Base-by-base conservation (phyloP, 208 protist species). In the Trypanosoma theileri region DNA sequence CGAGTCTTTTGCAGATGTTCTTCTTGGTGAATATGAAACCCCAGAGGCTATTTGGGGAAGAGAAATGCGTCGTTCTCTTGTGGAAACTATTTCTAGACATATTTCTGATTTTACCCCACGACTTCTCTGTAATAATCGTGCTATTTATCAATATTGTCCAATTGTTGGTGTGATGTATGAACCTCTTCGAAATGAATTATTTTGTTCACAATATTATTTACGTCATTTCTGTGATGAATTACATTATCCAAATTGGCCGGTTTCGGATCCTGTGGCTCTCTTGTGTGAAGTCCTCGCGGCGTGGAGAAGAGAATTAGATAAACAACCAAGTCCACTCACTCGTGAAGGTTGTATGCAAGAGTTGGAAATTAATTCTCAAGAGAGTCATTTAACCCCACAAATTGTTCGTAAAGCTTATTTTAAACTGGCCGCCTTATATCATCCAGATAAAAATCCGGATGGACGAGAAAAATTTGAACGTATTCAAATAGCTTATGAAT, bases 371-470 rank as follows among this genome's bases (percentile, higher is more conserved):
- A 52, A 59, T 41, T 59, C 70, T n/a, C 16, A 24, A 7, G 63
- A 48, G 19, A 53, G 41, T 26, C 48, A 71, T 52, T 45, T 83
- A n/a, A 75, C 82, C 41, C 70, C 72, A 60, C 65, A 85, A 58
- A 61, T 83, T 21, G 80, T 98, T 19, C 90, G 96, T 41, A 97
- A 95, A 54, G 96, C 96, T 0, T 99, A 98, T 81, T 97, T 96
- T 64, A 82, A 80, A 42, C 71, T 98, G 13, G 94, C 96, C 0
- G 85, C 88, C 4, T 85, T 95, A 70, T 98, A 93, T 73, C 97
- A 99, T 81, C 97, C 97, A 19, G 97, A 99, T 79, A 98, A 98
- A 80, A 98, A 98, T 59, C 95, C 96, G 3, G 89, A 98, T 26
- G 92, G 95, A 9, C 67, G 93, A 19, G 95, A 98, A 16, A 83